Percentiles rank a stretch among this genome's conserved stretches.
Evolutionary conservation across 805 yeast genomes (phyloP).

Genomic region (Grigorovia yakushimaensis): DNA sequence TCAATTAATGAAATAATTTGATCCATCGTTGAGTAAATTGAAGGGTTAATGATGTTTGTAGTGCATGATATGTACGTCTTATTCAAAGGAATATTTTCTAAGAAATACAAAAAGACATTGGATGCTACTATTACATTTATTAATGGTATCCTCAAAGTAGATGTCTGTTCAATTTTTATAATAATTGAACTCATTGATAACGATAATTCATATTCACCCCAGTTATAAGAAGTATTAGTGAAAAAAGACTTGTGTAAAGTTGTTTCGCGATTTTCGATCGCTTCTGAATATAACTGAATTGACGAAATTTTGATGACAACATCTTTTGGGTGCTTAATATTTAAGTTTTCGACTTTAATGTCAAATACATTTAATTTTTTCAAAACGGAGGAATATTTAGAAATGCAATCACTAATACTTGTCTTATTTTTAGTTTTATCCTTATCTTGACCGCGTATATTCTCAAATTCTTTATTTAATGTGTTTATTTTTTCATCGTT

Average conservation of each 20-base stretch:
- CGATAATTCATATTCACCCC: constrained; percentile 22
- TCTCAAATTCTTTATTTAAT: not conserved
- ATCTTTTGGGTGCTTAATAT: constrained; percentile 9
- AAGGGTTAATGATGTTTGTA: constrained; percentile 23
- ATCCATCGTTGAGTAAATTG: constrained; percentile 17
- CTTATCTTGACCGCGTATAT: too few relatives aligned
- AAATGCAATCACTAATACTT: not conserved
- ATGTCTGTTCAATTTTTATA: constrained; percentile 11
- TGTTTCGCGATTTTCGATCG: constrained; percentile 14
- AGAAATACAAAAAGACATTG: constrained; percentile 17
- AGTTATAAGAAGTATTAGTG: constrained; percentile 11
- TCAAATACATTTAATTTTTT: constrained; percentile 18
- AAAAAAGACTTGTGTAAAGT: constrained; percentile 15
- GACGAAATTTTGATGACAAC: constrained; percentile 19
- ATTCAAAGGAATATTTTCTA: constrained; percentile 10
- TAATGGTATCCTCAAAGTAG: constrained; percentile 23
- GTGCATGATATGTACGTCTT: constrained; percentile 16
- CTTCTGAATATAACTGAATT: constrained; percentile 18
- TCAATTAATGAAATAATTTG: constrained; percentile 9
- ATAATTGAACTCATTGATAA: constrained; percentile 20
- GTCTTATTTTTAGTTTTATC: not conserved
- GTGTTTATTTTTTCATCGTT: not conserved
- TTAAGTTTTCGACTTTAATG: constrained; percentile 24
- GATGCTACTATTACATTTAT: constrained; percentile 22
- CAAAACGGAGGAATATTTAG: constrained; percentile 1